Conservation (phyloP, 257 asterid genomes). For the Fraxinus quadrangulata region DNA sequence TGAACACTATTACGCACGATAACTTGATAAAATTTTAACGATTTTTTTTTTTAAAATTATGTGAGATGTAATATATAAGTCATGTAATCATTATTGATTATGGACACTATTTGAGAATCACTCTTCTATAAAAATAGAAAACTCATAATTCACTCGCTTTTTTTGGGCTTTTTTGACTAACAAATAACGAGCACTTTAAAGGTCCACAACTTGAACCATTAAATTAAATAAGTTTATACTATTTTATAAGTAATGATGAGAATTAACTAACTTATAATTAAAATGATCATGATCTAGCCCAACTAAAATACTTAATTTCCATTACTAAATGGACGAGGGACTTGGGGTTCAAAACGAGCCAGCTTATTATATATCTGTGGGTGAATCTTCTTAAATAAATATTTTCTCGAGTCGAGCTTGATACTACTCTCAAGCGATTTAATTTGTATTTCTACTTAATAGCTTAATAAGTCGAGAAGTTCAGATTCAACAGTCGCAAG, state of each 20-base stretch:
- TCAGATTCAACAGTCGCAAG: too few relatives aligned
- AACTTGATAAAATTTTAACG: neutral
- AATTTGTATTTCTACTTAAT: neutral
- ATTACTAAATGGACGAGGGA: too few relatives aligned
- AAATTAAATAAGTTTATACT: neutral
- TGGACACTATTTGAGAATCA: neutral
- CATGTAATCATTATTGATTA: slow-evolving; percentile 6
- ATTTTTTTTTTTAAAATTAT: neutral
- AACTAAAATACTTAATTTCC: neutral
- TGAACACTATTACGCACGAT: neutral
- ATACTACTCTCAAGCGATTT: neutral
- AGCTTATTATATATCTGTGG: neutral
- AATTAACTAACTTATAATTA: neutral
- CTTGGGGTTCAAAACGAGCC: neutral
- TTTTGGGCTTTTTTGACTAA: slow-evolving; percentile 13
- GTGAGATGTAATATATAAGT: neutral
- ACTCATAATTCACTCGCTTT: neutral
- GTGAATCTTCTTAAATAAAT: neutral
- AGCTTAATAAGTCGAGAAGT: too few relatives aligned
- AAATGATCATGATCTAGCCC: neutral
- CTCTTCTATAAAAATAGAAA: neutral
- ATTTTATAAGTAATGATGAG: neutral
- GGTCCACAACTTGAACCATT: slow-evolving; percentile 26
- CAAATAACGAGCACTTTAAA: slow-evolving; percentile 19
- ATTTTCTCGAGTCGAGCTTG: too few relatives aligned